Percentiles rank a stretch among this genome's conserved stretches.
phyloP scores from a whole-genome alignment of 306 rosid species.

The Quercus cerris region DNA sequence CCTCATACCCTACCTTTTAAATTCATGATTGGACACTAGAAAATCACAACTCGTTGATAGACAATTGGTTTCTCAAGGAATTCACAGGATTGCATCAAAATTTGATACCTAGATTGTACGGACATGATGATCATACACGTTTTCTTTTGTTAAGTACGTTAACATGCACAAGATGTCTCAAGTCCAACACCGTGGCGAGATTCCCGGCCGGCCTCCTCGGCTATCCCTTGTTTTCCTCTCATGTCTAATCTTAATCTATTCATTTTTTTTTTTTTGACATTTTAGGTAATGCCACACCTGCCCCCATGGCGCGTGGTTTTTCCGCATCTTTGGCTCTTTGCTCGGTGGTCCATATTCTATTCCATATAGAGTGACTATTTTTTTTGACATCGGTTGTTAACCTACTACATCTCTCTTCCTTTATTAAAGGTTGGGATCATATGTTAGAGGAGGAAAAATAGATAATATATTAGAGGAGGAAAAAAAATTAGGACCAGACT shows the following conservation, averaged over 20 bases:
- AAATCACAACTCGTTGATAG: not conserved
- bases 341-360: not conserved
- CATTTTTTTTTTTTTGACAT: too few relatives aligned
- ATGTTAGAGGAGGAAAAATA: too few relatives aligned
- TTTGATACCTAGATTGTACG: constrained; percentile 20
- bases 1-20: too few relatives aligned
- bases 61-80: constrained; percentile 3
- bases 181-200: constrained; percentile 41
- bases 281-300: not conserved
- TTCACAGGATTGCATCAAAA: constrained; percentile 41
- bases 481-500: too few relatives aligned
- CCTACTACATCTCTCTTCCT: too few relatives aligned
- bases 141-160: constrained; percentile 28
- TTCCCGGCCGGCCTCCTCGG: constrained; percentile 47
- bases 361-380: too few relatives aligned
- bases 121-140: constrained; percentile 1
- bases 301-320: not conserved
- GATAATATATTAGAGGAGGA: too few relatives aligned
- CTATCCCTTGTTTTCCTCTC: constrained; percentile 16
- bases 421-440: too few relatives aligned
- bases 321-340: not conserved
- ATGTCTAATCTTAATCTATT: not conserved
- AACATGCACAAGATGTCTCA: constrained; percentile 1
- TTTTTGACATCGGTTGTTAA: too few relatives aligned
- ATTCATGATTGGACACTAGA: not conserved